Conservation (phyloP, 371 early-diverging fungal genomes). For the Zopfochytrium polystomum region DNA sequence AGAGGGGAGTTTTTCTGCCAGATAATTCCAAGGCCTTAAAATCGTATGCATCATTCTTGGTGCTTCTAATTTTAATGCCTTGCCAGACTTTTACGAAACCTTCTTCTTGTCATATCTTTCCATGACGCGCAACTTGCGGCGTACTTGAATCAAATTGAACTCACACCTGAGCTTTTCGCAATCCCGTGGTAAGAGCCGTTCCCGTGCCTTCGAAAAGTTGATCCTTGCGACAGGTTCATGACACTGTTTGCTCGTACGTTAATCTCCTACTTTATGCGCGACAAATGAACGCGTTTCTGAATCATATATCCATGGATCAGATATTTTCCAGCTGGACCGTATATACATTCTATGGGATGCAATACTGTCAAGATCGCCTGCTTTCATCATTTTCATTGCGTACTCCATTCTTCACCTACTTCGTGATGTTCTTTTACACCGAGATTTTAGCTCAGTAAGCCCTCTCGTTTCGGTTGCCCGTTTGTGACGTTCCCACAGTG, state of each 20-base stretch:
- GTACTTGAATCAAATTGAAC: slow-evolving; percentile 63
- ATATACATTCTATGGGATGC: slow-evolving; percentile 79
- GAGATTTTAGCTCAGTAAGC: slow-evolving; percentile 33
- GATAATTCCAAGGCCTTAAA: slow-evolving; percentile 69
- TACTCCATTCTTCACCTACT: slow-evolving; percentile 68
- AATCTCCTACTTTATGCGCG: neutral
- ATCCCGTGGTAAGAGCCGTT: slow-evolving; percentile 58
- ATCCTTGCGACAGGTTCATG: slow-evolving; percentile 52
- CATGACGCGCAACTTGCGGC: slow-evolving; percentile 72
- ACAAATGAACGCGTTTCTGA: neutral
- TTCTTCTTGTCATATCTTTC: slow-evolving; percentile 63
- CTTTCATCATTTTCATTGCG: slow-evolving; percentile 66
- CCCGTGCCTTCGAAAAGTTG: neutral
- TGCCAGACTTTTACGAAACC: slow-evolving; percentile 52
- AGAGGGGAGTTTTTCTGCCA: slow-evolving; percentile 64
- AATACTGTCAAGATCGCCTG: slow-evolving; percentile 59
- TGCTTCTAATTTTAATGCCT: slow-evolving; percentile 1
- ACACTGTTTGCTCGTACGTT: slow-evolving; percentile 76
- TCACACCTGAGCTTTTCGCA: slow-evolving; percentile 72
- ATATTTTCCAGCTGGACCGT: slow-evolving; percentile 75
- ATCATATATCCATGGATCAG: slow-evolving; percentile 35
- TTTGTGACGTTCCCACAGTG: too few species aligned
- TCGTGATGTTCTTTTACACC: slow-evolving; percentile 27
- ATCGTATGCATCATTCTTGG: slow-evolving; percentile 6
- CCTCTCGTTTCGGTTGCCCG: neutral